A percentile compares a stretch with the other conserved stretches of the same genome.
These are phyloP conservation scores for Neoascochyta sp. DNA, from an alignment of 2,329 filamentous ascomycete species.

Conservation along the genomic window DNA sequence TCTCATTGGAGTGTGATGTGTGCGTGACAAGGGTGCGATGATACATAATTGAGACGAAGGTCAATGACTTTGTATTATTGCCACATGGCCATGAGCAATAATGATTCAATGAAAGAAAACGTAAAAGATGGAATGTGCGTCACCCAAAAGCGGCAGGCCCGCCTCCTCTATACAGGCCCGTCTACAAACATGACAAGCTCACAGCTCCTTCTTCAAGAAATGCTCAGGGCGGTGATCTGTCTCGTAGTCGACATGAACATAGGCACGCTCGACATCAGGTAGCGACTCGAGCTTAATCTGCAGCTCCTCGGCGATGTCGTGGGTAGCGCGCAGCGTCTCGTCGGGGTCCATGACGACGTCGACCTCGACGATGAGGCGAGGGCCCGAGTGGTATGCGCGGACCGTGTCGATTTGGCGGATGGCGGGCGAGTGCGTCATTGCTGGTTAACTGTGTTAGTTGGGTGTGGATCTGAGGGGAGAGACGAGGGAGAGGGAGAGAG, in stretches of 20 bases:
- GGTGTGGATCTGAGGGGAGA: not conserved
- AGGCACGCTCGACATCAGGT: conserved; percentile 87
- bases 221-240: conserved; percentile 92
- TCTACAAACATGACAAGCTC: no score
- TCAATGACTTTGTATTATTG: no score
- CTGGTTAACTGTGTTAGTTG: conserved; percentile 28
- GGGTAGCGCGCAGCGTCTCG: conserved; percentile 69
- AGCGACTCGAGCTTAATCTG: conserved; percentile 92
- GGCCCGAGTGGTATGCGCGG: conserved; percentile 84
- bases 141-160: no score
- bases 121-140: no score
- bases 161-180: no score
- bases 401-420: conserved; percentile 92
- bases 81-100: no score
- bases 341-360: conserved; percentile 89
- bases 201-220: conserved; percentile 62
- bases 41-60: no score
- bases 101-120: no score
- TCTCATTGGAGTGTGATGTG: no score
- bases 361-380: conserved; percentile 88
- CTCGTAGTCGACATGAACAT: conserved; percentile 97
- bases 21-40: no score
- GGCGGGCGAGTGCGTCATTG: conserved; percentile 76
- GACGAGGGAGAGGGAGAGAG: not conserved
- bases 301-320: conserved; percentile 89